These are phyloP conservation scores for Candida insectorum DNA, from an alignment of 805 yeast genomes.

Conservation along the genomic window DNA sequence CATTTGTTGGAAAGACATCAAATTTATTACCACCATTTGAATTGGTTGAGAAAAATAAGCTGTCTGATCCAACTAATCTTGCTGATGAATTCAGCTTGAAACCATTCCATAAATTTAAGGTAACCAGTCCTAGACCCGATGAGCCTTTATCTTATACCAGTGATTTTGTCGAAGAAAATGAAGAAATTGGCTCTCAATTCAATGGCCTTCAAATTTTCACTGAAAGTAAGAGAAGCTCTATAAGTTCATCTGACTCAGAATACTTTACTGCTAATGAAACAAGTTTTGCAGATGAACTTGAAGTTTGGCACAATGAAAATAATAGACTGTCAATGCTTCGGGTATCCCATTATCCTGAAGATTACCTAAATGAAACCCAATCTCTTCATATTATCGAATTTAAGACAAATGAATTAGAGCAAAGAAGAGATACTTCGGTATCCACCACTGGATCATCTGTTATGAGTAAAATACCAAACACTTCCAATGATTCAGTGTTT, in stretches of 20 bases:
- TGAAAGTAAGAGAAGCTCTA: slow-evolving; percentile 1
- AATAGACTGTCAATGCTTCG: too few species aligned
- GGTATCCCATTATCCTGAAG: too few species aligned
- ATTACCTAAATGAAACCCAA: too few species aligned
- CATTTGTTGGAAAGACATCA: slow-evolving; percentile 3
- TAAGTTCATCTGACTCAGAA: slow-evolving; percentile 2
- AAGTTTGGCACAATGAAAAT: too few species aligned
- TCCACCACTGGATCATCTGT: slow-evolving; percentile 18
- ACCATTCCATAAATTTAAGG: slow-evolving; percentile 11
- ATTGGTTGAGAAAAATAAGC: neutral
- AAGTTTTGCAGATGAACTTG: neutral
- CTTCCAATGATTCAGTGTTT: slow-evolving; percentile 8
- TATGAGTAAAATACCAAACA: slow-evolving; percentile 14
- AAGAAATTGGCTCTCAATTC: neutral
- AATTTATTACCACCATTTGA: slow-evolving; percentile 15
- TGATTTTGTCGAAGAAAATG: neutral
- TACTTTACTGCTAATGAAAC: slow-evolving; percentile 10
- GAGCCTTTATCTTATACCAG: neutral
- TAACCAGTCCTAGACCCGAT: slow-evolving; percentile 2
- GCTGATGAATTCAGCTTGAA: slow-evolving; percentile 8
- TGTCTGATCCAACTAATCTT: neutral
- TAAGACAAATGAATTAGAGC: neutral
- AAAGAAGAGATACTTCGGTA: slow-evolving; percentile 11
- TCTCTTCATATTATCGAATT: too few species aligned
- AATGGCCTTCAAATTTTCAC: neutral